A percentile compares a stretch with the other conserved stretches of the same genome.
Evolutionary conservation across 805 yeast species (phyloP).

Genomic region (Blastobotrys chiropterorum): DNA sequence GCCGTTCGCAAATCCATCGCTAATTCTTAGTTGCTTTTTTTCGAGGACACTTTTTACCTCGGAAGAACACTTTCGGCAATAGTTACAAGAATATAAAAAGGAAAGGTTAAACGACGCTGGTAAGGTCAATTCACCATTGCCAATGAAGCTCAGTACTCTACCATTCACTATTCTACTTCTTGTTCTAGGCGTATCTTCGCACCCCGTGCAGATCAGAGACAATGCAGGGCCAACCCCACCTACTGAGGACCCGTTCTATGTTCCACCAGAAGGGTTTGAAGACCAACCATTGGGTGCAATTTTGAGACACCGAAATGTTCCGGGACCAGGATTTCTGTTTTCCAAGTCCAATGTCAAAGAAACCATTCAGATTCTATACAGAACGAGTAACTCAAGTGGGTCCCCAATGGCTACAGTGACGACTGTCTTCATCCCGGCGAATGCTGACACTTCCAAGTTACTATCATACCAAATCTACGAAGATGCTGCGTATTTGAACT

Average conservation of each 20-base stretch:
- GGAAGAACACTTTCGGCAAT: no score
- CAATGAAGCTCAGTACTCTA: no score
- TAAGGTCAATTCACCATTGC: no score
- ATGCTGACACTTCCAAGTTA: slow-evolving; percentile 12
- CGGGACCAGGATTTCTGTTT: slow-evolving; percentile 2
- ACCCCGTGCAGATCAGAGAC: no score
- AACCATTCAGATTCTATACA: slow-evolving; percentile 22
- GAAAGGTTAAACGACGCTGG: no score
- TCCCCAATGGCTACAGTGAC: slow-evolving; percentile 25
- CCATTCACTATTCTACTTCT: no score
- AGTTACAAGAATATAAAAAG: no score
- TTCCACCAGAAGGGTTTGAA: slow-evolving; percentile 6
- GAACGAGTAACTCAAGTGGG: slow-evolving; percentile 24
- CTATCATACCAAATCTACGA: slow-evolving; percentile 24
- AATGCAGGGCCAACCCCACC: slow-evolving; percentile 15
- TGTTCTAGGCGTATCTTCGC: no score
- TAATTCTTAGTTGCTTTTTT: no score
- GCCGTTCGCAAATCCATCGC: no score
- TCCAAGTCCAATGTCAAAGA: slow-evolving; percentile 3
- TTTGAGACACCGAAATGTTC: background rate
- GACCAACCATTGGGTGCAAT: background rate
- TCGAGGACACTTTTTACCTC: no score
- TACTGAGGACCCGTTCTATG: slow-evolving; percentile 7
- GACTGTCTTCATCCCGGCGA: slow-evolving; percentile 18
- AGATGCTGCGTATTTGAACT: slow-evolving; percentile 20